A percentile compares a stretch with the other conserved stretches of the same genome.
These are phyloP conservation scores for Sclerotinia borealis DNA, from an alignment of 2,329 filamentous ascomycete genomes.

Conservation along the genomic window DNA sequence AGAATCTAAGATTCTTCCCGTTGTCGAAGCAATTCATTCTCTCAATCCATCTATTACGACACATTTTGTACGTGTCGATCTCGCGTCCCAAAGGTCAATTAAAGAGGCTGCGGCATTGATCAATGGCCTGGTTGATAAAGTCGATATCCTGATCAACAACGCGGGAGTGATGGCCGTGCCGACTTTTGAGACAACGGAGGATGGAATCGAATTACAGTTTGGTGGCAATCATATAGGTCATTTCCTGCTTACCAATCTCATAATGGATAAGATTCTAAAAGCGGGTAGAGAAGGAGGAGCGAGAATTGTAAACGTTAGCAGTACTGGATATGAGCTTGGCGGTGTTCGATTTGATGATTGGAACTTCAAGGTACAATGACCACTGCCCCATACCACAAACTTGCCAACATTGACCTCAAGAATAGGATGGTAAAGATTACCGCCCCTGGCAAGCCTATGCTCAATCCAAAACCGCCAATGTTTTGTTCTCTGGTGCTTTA, in stretches of 20 bases:
- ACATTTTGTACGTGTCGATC: conserved; percentile 27
- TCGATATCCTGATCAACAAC: conserved; percentile 41
- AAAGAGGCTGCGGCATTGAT: conserved; percentile 4
- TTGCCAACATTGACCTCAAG: neutral
- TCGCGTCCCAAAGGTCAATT: conserved; percentile 35
- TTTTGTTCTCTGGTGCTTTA: conserved; percentile 28
- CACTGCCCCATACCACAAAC: conserved; percentile 12
- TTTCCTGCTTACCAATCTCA: conserved; percentile 48
- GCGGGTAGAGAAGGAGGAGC: conserved; percentile 1
- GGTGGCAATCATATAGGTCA: conserved; percentile 48
- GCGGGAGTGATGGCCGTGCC: conserved; percentile 39
- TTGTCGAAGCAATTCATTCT: conserved; percentile 16
- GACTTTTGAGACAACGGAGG: conserved; percentile 24
- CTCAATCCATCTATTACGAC: conserved; percentile 14
- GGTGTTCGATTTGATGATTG: conserved; percentile 33
- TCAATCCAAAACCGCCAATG: conserved; percentile 40
- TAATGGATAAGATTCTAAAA: conserved; percentile 27
- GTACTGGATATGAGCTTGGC: conserved; percentile 33
- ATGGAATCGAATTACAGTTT: conserved; percentile 46
- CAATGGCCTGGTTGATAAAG: conserved; percentile 34
- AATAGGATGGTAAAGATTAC: conserved; percentile 17
- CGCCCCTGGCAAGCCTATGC: conserved; percentile 36
- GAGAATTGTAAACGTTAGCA: conserved; percentile 26
- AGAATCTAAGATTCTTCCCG: conserved; percentile 20
- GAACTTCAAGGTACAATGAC: conserved; percentile 15